Conservation (phyloP, 352 stramenopile genomes). For the Globisporangium nodosum region DNA sequence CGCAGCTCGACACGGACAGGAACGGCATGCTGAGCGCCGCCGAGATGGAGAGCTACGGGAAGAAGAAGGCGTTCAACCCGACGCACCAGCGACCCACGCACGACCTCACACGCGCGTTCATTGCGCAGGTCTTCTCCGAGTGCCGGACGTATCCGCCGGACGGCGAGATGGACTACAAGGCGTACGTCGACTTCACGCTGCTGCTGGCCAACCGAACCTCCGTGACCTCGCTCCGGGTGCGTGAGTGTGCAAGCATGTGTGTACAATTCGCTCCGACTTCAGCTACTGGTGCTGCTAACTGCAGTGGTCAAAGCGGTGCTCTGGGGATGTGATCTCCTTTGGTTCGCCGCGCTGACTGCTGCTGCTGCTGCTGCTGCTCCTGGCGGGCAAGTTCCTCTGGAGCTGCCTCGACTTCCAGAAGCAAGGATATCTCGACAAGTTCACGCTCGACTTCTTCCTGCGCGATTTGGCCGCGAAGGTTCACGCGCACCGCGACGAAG, state of each 20-base stretch:
- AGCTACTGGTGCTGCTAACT: no score
- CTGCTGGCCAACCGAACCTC: conserved; percentile 38
- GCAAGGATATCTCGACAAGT: conserved; percentile 52
- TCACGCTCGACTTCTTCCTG: conserved; percentile 59
- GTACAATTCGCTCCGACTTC: not conserved
- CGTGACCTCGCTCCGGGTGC: conserved; percentile 31
- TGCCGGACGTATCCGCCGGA: conserved; percentile 36
- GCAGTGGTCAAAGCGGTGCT: not conserved
- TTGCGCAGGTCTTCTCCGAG: conserved; percentile 50
- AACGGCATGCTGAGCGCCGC: conserved; percentile 47
- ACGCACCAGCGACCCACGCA: conserved; percentile 37
- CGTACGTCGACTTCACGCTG: conserved; percentile 60
- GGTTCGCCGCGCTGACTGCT: not conserved
- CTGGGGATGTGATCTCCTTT: not conserved
- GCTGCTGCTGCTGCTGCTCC: not conserved
- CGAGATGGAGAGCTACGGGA: conserved; percentile 51
- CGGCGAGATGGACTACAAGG: conserved; percentile 54
- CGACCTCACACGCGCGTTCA: conserved; percentile 49
- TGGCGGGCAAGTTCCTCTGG: conserved; percentile 52
- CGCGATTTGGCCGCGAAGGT: conserved; percentile 53
- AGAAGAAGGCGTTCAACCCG: conserved; percentile 64
- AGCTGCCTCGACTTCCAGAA: conserved; percentile 63
- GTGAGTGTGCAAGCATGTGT: not conserved
- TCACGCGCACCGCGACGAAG: conserved; percentile 19
- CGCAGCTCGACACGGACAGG: conserved; percentile 56